Conservation (phyloP, 495 filamentous ascomycete genomes). For the Xylaria intraflava region DNA sequence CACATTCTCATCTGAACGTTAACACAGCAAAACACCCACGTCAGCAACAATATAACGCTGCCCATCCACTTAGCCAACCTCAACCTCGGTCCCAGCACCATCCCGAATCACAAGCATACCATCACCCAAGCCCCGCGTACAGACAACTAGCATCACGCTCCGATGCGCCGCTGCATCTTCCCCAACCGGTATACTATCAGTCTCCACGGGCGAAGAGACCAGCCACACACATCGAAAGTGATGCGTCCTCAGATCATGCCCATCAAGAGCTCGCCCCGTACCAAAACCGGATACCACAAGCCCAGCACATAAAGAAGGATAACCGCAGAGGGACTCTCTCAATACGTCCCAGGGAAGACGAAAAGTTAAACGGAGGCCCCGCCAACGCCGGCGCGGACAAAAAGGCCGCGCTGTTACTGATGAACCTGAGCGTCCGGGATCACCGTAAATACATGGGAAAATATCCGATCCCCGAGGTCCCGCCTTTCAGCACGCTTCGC, state of each 20-base stretch:
- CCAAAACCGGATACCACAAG: neutral
- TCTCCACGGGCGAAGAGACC: neutral
- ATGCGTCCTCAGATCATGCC: neutral
- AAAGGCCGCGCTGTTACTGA: constrained; percentile 51
- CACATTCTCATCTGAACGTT: neutral
- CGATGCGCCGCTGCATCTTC: neutral
- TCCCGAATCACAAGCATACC: neutral
- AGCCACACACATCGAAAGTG: neutral
- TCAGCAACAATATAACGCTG: neutral
- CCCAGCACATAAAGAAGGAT: neutral
- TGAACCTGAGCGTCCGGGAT: constrained; percentile 49
- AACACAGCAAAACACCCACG: neutral
- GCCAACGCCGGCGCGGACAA: constrained; percentile 33
- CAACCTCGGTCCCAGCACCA: neutral
- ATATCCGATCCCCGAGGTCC: neutral
- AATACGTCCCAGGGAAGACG: neutral
- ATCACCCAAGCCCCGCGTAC: neutral
- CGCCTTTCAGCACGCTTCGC: neutral
- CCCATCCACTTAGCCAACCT: neutral
- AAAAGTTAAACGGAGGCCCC: neutral
- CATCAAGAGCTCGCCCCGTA: neutral
- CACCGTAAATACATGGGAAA: neutral
- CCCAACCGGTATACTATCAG: neutral
- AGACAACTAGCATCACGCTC: constrained; percentile 1
- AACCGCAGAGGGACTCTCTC: neutral